Evolutionary conservation across 345 rosid species (phyloP).

Genomic region (Salix brachista): DNA sequence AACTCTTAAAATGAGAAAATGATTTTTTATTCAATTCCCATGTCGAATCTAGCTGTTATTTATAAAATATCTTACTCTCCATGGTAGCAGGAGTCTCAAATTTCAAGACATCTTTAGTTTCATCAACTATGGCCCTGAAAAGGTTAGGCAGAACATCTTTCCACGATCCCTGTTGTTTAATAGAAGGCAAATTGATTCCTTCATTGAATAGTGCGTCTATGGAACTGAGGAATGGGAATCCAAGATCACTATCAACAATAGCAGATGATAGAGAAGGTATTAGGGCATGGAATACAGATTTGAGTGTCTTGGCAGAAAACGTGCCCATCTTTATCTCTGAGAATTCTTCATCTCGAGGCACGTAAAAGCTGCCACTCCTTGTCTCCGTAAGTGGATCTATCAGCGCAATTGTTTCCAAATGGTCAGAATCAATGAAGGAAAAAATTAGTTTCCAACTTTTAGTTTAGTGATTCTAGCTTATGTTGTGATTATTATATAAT

Average conservation of each 20-base stretch:
- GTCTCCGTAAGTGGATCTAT: slow-evolving; percentile 54
- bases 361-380: slow-evolving; percentile 42
- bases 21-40: not conserved
- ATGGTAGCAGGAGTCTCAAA: slow-evolving; percentile 56
- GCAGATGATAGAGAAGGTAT: slow-evolving; percentile 47
- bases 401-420: not conserved
- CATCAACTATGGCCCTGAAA: slow-evolving; percentile 38
- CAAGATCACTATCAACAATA: slow-evolving; percentile 36
- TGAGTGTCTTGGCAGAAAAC: slow-evolving; percentile 57
- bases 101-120: slow-evolving; percentile 39
- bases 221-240: slow-evolving; percentile 59
- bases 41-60: not conserved
- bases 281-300: slow-evolving; percentile 60
- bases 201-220: slow-evolving; percentile 63
- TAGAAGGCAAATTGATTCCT: slow-evolving; percentile 42
- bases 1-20: not conserved
- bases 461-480: too few species aligned
- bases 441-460: not conserved
- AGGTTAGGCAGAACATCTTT: slow-evolving; percentile 52
- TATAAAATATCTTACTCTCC: slow-evolving; percentile 31
- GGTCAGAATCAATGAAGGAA: not conserved
- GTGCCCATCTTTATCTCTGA: slow-evolving; percentile 40
- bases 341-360: slow-evolving; percentile 81
- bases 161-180: slow-evolving; percentile 29
- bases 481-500: too few species aligned